These are phyloP conservation scores for Capsicum chinense DNA, from an alignment of 257 asterid species.

Conservation along the genomic window DNA sequence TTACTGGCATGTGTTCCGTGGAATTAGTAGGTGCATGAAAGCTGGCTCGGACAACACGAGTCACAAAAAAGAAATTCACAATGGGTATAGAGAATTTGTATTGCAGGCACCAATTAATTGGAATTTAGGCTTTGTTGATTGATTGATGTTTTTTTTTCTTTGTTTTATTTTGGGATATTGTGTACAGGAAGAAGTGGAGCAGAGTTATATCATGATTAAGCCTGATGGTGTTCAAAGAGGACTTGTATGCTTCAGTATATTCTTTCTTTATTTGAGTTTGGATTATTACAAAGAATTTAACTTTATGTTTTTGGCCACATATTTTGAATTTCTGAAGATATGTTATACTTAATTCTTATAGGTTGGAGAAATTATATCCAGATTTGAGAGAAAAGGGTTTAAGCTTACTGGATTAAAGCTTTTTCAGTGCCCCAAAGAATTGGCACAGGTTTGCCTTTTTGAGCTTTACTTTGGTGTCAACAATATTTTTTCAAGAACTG, in stretches of 20 bases:
- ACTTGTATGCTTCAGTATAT: conserved; percentile 66
- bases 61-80: background rate
- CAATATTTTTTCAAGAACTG: background rate
- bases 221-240: conserved; percentile 98
- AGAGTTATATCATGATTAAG: conserved; percentile 85
- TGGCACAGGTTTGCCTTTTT: conserved; percentile 68
- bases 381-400: conserved; percentile 95
- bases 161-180: background rate
- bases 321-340: background rate
- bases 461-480: conserved; percentile 17
- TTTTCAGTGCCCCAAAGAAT: conserved; percentile 75
- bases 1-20: too few relatives aligned
- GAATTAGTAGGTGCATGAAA: too few relatives aligned
- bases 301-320: background rate
- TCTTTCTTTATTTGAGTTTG: conserved; percentile 26
- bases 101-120: background rate
- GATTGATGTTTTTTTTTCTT: background rate
- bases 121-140: background rate
- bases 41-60: too few relatives aligned
- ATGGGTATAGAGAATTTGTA: background rate
- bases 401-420: conserved; percentile 86
- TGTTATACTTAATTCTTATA: conserved; percentile 27
- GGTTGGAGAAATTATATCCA: conserved; percentile 92
- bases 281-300: background rate
- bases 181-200: conserved; percentile 66